Evolutionary conservation across 2,329 filamentous ascomycete genomes (phyloP).

Genomic region (Nemania diffusa): DNA sequence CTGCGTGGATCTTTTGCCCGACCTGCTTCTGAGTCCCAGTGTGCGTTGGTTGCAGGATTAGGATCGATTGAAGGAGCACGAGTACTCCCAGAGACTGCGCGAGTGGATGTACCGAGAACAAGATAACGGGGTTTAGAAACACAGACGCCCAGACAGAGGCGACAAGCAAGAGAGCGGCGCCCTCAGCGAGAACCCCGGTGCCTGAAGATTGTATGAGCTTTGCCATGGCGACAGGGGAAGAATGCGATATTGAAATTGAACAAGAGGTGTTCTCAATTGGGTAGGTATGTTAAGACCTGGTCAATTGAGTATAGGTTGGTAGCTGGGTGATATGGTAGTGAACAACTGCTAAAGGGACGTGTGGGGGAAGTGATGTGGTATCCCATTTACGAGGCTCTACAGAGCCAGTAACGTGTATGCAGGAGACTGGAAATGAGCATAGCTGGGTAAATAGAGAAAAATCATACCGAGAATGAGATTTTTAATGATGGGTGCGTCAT

Average conservation of each 20-base stretch:
- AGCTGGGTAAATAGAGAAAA: constrained; percentile 10
- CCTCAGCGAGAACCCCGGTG: constrained; percentile 83
- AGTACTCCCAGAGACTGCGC: constrained; percentile 74
- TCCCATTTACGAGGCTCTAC: constrained; percentile 22
- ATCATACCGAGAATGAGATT: constrained; percentile 80
- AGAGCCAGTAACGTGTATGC: constrained; percentile 7
- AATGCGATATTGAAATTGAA: constrained; percentile 11
- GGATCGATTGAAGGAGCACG: constrained; percentile 79
- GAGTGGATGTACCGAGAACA: constrained; percentile 91
- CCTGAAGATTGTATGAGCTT: constrained; percentile 63
- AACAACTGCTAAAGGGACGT: constrained; percentile 21
- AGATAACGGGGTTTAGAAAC: constrained; percentile 73
- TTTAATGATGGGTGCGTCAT: constrained; percentile 69
- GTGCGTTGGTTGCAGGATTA: constrained; percentile 88
- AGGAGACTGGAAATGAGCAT: constrained; percentile 11
- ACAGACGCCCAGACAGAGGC: constrained; percentile 82
- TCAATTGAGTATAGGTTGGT: not conserved
- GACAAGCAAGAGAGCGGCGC: constrained; percentile 78
- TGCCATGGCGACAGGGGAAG: constrained; percentile 39
- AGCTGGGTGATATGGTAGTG: constrained; percentile 10
- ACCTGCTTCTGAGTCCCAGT: constrained; percentile 76
- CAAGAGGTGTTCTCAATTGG: not conserved
- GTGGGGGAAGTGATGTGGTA: constrained; percentile 28
- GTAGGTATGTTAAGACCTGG: not conserved
- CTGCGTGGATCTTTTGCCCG: constrained; percentile 72